Evolutionary conservation across 2,329 filamentous ascomycete genomes (phyloP), one percentile per base, ranked within the genome.

Genomic region (Penicillium capsulatum): DNA sequence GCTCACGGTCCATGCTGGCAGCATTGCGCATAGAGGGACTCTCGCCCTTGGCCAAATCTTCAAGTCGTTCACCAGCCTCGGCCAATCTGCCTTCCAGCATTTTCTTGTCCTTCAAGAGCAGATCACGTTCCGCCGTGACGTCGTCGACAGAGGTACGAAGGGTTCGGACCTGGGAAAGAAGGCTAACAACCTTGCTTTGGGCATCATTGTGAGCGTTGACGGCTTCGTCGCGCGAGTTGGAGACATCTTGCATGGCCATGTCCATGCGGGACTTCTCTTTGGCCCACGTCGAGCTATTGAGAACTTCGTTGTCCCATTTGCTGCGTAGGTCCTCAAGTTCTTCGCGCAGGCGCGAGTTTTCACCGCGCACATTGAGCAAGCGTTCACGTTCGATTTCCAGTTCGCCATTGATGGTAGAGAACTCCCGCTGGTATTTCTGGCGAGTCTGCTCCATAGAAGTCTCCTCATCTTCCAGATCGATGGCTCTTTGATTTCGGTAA

Each of bases 241-340:
- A 84, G 20, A 97, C 79, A 61, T 96, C 89, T 35, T 91, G 82
- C 38, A 98, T 74, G 4, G 89, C 94, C 44, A 89, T 81, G 63
- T 97, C 91, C 28, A 98, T 76, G 11, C 91, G 83, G 11, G 88
- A 79, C 73, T 97, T 97, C 69, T 98, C 91, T 71, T 98, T 98
- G 9, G 90, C 90, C 90, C 92, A 97, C 1, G 91, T 95, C 11
- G 89, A 94, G 66, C 88, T 94, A 69, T 97, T 97, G 54, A 97
- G 79, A 8, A 97, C 88, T 67, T 98, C 91, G 55, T 97, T 88
- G 58, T 98, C 92, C 91, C 92, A 97, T 69, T 97, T 97, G 53
- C 83, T 89, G 51, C 92, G 82, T 42, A 97, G 76, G 56, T 95
- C 89, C 55, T 98, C 92, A 16, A 97, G 80, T 66, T 98, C 92